Evolutionary conservation across 306 rosid species (phyloP).

Genomic region (Acacia crassicarpa): DNA sequence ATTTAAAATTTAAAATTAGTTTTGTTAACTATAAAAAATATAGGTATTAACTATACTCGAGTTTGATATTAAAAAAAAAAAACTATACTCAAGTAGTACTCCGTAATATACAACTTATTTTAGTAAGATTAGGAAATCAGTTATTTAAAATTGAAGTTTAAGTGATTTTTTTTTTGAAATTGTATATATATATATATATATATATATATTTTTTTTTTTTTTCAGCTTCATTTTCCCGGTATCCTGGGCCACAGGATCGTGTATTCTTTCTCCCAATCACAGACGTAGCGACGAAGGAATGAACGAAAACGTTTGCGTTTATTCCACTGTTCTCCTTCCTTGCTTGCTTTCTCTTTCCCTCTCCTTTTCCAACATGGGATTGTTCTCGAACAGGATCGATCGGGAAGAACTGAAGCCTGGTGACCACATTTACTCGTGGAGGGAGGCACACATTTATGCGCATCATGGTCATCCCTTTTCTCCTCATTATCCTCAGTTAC

Average conservation of each 20-base stretch:
- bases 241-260: background rate
- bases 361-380: conserved; percentile 45
- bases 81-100: too few relatives aligned
- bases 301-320: background rate
- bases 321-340: background rate
- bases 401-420: conserved; percentile 61
- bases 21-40: too few relatives aligned
- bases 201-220: too few relatives aligned
- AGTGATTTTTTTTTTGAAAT: too few relatives aligned
- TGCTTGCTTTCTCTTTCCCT: background rate
- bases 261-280: background rate
- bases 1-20: too few relatives aligned
- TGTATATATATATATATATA: too few relatives aligned
- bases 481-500: background rate
- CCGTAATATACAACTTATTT: too few relatives aligned
- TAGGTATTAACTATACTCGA: too few relatives aligned
- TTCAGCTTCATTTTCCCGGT: too few relatives aligned
- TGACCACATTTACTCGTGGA: conserved; percentile 91
- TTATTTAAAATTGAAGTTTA: too few relatives aligned
- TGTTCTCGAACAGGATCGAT: conserved; percentile 69
- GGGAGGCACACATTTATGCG: conserved; percentile 64
- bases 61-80: too few relatives aligned
- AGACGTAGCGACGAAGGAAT: background rate
- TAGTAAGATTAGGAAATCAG: too few relatives aligned
- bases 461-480: conserved; percentile 68